phyloP scores from a whole-genome alignment of 192 early-diverging fungal species.

The Pilobolus umbonatus region DNA sequence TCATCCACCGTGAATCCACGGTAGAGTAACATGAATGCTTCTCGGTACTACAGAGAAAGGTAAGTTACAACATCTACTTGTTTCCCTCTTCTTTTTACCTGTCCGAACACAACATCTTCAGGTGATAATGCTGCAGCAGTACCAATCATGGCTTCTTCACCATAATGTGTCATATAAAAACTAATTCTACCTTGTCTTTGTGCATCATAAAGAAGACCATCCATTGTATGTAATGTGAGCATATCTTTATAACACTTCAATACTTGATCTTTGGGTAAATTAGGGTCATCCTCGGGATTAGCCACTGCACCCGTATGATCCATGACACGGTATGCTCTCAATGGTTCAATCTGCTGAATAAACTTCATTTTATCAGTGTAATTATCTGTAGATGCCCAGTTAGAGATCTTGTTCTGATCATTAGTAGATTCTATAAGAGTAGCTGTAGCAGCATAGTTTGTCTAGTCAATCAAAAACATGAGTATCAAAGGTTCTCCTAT shows the following conservation, averaged over 20 bases:
- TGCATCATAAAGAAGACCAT: constrained; percentile 93
- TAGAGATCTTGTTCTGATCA: no score
- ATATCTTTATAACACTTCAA: constrained; percentile 79
- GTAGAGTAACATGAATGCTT: constrained; percentile 90
- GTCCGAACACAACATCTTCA: constrained; percentile 93
- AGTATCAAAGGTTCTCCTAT: no score
- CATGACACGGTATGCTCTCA: constrained; percentile 93
- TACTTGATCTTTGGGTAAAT: constrained; percentile 70
- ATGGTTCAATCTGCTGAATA: constrained; percentile 58
- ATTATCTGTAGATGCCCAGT: constrained; percentile 4
- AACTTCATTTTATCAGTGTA: constrained; percentile 34
- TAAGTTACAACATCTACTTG: neutral
- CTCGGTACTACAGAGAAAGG: constrained; percentile 78
- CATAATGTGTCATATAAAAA: constrained; percentile 99
- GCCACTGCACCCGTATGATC: constrained; percentile 79
- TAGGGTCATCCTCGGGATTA: constrained; percentile 61
- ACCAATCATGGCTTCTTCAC: constrained; percentile 95
- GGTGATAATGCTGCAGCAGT: constrained; percentile 80
- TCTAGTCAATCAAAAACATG: no score
- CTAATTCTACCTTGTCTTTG: constrained; percentile 97
- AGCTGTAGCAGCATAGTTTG: no score
- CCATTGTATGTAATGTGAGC: constrained; percentile 88
- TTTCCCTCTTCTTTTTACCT: constrained; percentile 40
- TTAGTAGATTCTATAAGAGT: no score
- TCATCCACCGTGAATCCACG: constrained; percentile 91